These are phyloP conservation scores for Parathielavia appendiculata DNA, from an alignment of 495 filamentous ascomycete species.

Conservation along the genomic window DNA sequence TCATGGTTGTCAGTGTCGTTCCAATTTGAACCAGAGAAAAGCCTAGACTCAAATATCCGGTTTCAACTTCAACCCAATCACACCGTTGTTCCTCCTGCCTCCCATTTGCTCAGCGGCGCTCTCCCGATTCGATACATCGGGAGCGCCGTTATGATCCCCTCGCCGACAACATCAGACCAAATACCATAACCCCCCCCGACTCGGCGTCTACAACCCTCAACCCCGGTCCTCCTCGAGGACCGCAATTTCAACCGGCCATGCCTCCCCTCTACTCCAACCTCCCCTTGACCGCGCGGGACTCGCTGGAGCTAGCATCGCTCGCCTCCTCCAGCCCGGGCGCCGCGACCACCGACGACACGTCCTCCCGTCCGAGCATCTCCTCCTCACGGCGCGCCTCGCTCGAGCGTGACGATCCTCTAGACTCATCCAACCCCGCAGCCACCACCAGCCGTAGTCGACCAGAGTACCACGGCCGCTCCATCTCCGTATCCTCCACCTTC, in stretches of 20 bases:
- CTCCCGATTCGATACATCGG: background rate
- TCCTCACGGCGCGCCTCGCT: conserved; percentile 90
- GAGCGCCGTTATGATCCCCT: background rate
- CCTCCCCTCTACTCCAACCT: conserved; percentile 45
- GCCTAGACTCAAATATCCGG: background rate
- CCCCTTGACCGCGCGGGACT: conserved; percentile 65
- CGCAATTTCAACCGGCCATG: conserved; percentile 25
- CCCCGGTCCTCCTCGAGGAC: no score
- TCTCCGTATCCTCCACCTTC: conserved; percentile 86
- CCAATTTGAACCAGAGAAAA: background rate
- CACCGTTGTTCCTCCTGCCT: background rate
- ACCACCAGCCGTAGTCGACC: conserved; percentile 36
- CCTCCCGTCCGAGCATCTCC: conserved; percentile 75
- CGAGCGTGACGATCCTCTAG: conserved; percentile 76
- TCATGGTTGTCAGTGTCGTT: conserved; percentile 16
- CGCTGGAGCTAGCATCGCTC: conserved; percentile 91
- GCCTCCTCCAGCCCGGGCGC: conserved; percentile 69
- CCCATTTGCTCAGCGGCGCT: background rate
- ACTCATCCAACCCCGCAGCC: conserved; percentile 50
- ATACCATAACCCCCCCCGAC: background rate
- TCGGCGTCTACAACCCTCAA: background rate
- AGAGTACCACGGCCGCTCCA: conserved; percentile 53
- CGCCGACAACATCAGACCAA: background rate
- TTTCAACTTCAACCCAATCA: background rate
- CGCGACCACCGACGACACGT: conserved; percentile 55